Evolutionary conservation across 768 basidiomycete genomes (phyloP), one percentile per base, ranked within the genome.

Genomic region (Pisolithus albus): DNA sequence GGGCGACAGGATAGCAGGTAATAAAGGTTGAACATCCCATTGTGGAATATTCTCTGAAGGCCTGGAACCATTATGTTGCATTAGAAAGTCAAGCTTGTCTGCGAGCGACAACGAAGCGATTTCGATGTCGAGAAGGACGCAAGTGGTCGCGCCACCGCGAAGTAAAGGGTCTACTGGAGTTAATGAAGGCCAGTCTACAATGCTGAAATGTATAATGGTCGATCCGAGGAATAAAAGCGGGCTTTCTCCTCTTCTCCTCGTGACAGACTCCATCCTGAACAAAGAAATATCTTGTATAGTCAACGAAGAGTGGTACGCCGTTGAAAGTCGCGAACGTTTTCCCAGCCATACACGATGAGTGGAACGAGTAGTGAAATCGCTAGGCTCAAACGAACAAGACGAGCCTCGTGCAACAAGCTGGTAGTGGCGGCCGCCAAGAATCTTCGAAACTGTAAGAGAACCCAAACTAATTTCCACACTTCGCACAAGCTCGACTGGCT

Each of bases 111-210:
- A 52, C 16, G 68, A 68, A 11, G 73, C 73, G 11, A 82, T 51
- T 24, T 64, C 71, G 39, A 74, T 54, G 36, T 72, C 73, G 19
- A 82, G 59, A 24, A 76, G 76, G 18, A 86, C 44, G 11, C 83
- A 70, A 10, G 86, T 71, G 60, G 82, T 83, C 8, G 81, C 76
- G 59, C 84, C 83, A 21, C 78, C 80, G 19, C 7, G 50, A 44
- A 44, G 41, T 47, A 34, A 41, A 41, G 40, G 45, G 50, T 47
- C 38, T 18, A 49, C n/a, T 11, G 67, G 54, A 41, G 83, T 62
- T 57, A 83, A 80, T 39, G 75, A 63, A 8, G 83, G 81, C 84
- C 84, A 88, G 62, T 82, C 80, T 3, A 75, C 75, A 19, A 74
- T 64, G 21, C 85, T 64, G 15, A 76, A 49, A 5, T 67, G 62